A percentile compares a stretch with the other conserved stretches of the same genome.
phyloP scores from a whole-genome alignment of 306 rosid genomes.

The Sphenostylis stenocarpa region DNA sequence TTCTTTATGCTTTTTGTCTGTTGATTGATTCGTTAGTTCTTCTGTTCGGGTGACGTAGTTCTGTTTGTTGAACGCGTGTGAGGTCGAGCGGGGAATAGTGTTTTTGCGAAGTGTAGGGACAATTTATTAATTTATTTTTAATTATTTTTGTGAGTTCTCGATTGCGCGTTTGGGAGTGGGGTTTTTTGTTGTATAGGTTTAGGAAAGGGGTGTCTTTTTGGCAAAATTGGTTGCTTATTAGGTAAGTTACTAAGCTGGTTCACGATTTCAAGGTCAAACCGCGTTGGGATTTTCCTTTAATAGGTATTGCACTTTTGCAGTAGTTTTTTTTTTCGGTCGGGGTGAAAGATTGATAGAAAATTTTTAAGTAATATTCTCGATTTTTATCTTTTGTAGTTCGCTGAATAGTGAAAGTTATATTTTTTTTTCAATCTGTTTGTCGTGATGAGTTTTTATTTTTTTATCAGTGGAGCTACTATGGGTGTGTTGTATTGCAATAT shows the following conservation, averaged over 20 bases:
- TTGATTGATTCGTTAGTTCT: background rate
- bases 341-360: background rate
- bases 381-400: background rate
- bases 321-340: background rate
- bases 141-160: background rate
- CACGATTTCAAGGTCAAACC: conserved; percentile 25
- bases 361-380: background rate
- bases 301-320: background rate
- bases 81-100: background rate
- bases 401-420: background rate
- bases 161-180: background rate
- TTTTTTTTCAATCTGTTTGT: background rate
- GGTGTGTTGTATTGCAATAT: background rate
- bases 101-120: background rate
- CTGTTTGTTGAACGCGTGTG: background rate
- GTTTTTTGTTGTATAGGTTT: conserved; percentile 11
- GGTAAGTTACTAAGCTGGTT: conserved; percentile 22
- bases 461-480: background rate
- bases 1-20: background rate
- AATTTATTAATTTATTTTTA: background rate
- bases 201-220: background rate
- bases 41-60: background rate
- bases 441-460: background rate
- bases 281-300: background rate
- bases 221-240: conserved; percentile 30